A percentile compares a stretch with the other conserved stretches of the same genome.
phyloP scores from a whole-genome alignment of 495 filamentous ascomycete genomes.

The Penicillium mononematosum region DNA sequence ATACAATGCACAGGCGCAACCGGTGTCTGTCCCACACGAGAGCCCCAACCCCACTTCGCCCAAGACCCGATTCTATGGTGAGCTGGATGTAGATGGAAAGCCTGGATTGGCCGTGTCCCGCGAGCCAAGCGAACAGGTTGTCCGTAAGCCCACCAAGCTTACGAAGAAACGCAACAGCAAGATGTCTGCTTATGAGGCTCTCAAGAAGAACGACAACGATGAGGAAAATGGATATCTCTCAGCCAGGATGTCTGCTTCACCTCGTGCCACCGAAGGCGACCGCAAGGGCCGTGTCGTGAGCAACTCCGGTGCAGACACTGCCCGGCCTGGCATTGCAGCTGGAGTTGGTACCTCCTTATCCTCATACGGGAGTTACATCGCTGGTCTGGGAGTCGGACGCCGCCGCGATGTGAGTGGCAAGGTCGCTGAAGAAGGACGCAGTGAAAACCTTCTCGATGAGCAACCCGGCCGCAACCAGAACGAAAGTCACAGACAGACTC shows the following conservation, averaged over 20 bases:
- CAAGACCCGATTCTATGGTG: conserved; percentile 41
- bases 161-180: conserved; percentile 37
- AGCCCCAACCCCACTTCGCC: conserved; percentile 23
- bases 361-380: conserved; percentile 60
- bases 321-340: conserved; percentile 11
- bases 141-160: conserved; percentile 33
- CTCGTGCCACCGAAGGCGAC: conserved; percentile 33
- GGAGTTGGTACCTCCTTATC: conserved; percentile 32
- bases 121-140: conserved; percentile 24
- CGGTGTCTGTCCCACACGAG: conserved; percentile 14
- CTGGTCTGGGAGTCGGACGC: conserved; percentile 47
- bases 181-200: conserved; percentile 32
- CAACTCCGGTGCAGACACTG: conserved; percentile 51
- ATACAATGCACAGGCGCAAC: conserved; percentile 26
- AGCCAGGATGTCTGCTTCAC: conserved; percentile 25
- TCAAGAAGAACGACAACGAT: conserved; percentile 39
- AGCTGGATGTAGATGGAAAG: conserved; percentile 29
- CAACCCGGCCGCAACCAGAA: conserved; percentile 9
- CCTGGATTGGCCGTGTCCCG: conserved; percentile 27
- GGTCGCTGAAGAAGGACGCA: conserved; percentile 79
- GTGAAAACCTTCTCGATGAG: conserved; percentile 33
- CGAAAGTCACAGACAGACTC: conserved; percentile 8
- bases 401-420: conserved; percentile 78
- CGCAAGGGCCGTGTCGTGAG: conserved; percentile 51
- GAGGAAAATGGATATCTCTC: conserved; percentile 19